A percentile compares a stretch with the other conserved stretches of the same genome.
phyloP scores from a whole-genome alignment of 2,329 filamentous ascomycete species.

The Penicillium concentricum region DNA sequence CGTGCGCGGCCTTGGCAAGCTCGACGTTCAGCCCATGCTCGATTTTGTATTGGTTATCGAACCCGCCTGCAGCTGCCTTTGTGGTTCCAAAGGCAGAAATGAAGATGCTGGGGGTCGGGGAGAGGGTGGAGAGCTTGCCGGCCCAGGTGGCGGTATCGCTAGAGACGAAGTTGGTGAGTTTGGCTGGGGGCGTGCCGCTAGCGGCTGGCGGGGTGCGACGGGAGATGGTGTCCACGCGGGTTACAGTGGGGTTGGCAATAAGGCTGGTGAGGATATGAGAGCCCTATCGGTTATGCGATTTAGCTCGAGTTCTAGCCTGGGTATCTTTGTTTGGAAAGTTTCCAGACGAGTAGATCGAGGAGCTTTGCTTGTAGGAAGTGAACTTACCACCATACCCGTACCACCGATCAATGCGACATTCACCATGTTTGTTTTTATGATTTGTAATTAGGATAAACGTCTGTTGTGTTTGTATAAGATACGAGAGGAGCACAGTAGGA shows the following conservation, averaged over 20 bases:
- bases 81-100: slow-evolving; percentile 82
- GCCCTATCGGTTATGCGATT: slow-evolving; percentile 54
- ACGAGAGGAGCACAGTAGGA: neutral
- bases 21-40: slow-evolving; percentile 84
- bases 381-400: slow-evolving; percentile 53
- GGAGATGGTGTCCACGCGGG: slow-evolving; percentile 47
- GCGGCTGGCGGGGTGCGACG: slow-evolving; percentile 41
- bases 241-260: slow-evolving; percentile 38
- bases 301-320: slow-evolving; percentile 7
- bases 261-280: slow-evolving; percentile 67
- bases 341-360: neutral
- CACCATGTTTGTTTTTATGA: slow-evolving; percentile 37
- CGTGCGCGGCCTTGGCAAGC: slow-evolving; percentile 71
- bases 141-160: slow-evolving; percentile 70
- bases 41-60: slow-evolving; percentile 80
- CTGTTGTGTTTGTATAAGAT: neutral
- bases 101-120: slow-evolving; percentile 61
- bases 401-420: slow-evolving; percentile 47
- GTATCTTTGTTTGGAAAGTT: neutral
- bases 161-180: slow-evolving; percentile 66
- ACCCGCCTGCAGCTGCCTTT: slow-evolving; percentile 67
- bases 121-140: slow-evolving; percentile 54
- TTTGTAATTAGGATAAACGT: neutral
- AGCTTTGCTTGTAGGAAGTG: neutral
- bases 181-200: slow-evolving; percentile 54